These are phyloP conservation scores for Calonectria pteridis DNA, from an alignment of 2,329 filamentous ascomycete species.

Conservation along the genomic window DNA sequence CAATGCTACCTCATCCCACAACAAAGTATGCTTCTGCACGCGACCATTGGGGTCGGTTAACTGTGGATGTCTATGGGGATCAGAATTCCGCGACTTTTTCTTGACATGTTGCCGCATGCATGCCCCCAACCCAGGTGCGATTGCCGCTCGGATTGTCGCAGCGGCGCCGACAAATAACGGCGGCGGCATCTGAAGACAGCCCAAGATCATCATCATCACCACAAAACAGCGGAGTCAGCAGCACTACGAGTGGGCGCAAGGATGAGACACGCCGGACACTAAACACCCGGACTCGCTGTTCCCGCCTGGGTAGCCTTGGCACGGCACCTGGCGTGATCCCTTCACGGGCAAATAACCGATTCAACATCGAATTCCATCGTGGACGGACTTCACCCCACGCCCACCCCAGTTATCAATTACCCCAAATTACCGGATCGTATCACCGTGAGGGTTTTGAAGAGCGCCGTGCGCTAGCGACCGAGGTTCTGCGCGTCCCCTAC, in stretches of 20 bases:
- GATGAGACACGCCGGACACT: constrained; percentile 28
- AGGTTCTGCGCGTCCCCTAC: constrained; percentile 7
- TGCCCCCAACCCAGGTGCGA: neutral
- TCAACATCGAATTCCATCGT: constrained; percentile 17
- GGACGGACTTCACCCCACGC: constrained; percentile 28
- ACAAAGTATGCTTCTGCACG: constrained; percentile 19
- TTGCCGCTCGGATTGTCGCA: neutral
- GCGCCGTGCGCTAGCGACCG: neutral
- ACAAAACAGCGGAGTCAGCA: neutral
- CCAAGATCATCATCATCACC: neutral
- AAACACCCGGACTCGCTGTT: constrained; percentile 22
- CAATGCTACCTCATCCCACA: constrained; percentile 22
- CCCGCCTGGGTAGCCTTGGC: constrained; percentile 22
- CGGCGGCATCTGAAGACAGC: neutral
- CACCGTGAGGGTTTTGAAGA: constrained; percentile 13
- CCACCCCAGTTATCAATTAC: constrained; percentile 16
- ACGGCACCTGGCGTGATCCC: constrained; percentile 29
- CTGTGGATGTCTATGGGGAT: neutral
- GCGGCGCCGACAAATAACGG: neutral
- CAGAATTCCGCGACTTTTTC: neutral
- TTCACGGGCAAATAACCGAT: constrained; percentile 19
- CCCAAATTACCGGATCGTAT: constrained; percentile 31
- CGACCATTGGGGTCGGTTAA: constrained; percentile 22
- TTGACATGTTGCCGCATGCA: neutral
- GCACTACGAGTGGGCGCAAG: constrained; percentile 8